A percentile compares a stretch with the other conserved stretches of the same genome.
Evolutionary conservation across 345 rosid genomes (phyloP).

Genomic region (Cardamine chenopodiifolia): DNA sequence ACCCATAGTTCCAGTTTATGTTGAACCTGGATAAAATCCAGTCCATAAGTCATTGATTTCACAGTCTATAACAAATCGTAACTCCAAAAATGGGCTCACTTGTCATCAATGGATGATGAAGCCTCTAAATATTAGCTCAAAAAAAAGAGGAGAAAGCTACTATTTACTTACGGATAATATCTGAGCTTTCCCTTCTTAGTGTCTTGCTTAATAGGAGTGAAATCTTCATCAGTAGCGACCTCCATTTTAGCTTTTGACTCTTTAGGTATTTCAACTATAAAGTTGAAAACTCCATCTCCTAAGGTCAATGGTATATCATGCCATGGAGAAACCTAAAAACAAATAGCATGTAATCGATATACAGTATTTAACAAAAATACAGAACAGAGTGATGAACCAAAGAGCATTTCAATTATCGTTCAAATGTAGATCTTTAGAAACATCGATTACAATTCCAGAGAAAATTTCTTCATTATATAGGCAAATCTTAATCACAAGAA

Average conservation of each 20-base stretch:
- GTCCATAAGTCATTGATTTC: background rate
- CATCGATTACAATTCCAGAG: background rate
- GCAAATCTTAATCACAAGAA: background rate
- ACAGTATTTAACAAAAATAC: too few relatives aligned
- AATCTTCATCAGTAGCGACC: conserved; percentile 88
- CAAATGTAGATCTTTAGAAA: background rate
- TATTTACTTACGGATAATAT: conserved; percentile 43
- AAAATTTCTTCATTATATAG: background rate
- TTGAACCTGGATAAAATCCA: conserved; percentile 57
- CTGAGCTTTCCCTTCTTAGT: conserved; percentile 48
- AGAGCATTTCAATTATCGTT: background rate
- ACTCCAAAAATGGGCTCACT: background rate
- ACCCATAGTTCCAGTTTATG: conserved; percentile 96
- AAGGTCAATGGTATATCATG: conserved; percentile 83
- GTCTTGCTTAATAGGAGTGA: conserved; percentile 92
- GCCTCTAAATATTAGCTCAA: background rate
- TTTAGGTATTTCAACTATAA: conserved; percentile 85
- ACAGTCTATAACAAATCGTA: background rate
- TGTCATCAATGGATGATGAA: conserved; percentile 16
- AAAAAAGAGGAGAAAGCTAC: background rate
- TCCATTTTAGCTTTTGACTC: conserved; percentile 98
- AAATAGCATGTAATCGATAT: conserved; percentile 4
- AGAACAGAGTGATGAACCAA: conserved; percentile 3
- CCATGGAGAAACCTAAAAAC: conserved; percentile 86
- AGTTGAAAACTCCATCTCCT: conserved; percentile 86